Conservation (phyloP, 1,139 yeast genomes). For the Zygotorulaspora mrakii region DNA sequence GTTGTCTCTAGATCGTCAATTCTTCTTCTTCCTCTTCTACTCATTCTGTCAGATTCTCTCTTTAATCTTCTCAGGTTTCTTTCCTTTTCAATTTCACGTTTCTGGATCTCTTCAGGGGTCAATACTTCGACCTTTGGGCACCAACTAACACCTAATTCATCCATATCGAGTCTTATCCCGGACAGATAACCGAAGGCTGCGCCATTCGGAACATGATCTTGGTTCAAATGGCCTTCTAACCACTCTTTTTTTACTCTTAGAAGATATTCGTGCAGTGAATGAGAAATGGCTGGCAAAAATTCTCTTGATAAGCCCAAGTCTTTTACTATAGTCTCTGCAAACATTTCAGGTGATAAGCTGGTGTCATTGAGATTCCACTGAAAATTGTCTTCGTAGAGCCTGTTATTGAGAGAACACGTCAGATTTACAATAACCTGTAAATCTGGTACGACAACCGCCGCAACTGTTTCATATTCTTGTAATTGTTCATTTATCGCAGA, state of each 20-base stretch:
- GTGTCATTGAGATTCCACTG: slow-evolving; percentile 77
- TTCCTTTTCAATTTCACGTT: slow-evolving; percentile 91
- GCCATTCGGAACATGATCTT: slow-evolving; percentile 49
- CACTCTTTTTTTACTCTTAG: slow-evolving; percentile 77
- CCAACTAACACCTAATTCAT: slow-evolving; percentile 71
- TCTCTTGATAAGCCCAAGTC: slow-evolving; percentile 85
- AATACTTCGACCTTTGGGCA: slow-evolving; percentile 82
- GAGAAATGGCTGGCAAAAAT: slow-evolving; percentile 86
- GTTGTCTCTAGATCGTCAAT: slow-evolving; percentile 53
- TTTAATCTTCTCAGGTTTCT: slow-evolving; percentile 86
- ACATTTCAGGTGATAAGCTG: slow-evolving; percentile 69
- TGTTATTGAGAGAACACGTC: slow-evolving; percentile 78
- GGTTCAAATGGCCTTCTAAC: slow-evolving; percentile 71
- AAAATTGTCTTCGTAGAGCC: slow-evolving; percentile 83
- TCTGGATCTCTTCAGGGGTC: slow-evolving; percentile 90
- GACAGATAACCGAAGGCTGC: slow-evolving; percentile 59
- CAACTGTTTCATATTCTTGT: slow-evolving; percentile 64
- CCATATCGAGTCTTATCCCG: slow-evolving; percentile 62
- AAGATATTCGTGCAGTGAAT: slow-evolving; percentile 77
- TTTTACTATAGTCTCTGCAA: slow-evolving; percentile 75
- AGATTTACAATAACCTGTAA: slow-evolving; percentile 75
- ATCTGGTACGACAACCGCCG: slow-evolving; percentile 62
- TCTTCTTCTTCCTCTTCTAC: slow-evolving; percentile 51
- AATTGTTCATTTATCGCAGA: slow-evolving; percentile 74
- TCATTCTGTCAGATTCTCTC: slow-evolving; percentile 65